A percentile compares a stretch with the other conserved stretches of the same genome.
These are phyloP conservation scores for Ustilago tritici DNA, from an alignment of 1,284 basidiomycete genomes.

Conservation along the genomic window DNA sequence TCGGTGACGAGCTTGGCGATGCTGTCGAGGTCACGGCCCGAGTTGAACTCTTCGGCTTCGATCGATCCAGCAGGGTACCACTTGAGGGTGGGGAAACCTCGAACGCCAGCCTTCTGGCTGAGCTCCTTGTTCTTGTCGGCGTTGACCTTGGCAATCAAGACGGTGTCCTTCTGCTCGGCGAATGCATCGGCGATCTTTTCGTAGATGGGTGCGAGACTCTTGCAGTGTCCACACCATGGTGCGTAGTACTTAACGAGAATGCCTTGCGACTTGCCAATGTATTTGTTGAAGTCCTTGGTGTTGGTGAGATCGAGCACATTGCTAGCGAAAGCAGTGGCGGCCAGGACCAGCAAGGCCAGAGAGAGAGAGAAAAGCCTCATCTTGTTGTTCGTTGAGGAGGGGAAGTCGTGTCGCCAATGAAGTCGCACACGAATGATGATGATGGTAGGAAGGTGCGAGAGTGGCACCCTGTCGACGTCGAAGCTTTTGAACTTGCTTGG, in stretches of 20 bases:
- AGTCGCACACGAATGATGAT: constrained; percentile 11
- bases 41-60: constrained; percentile 79
- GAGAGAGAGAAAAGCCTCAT: constrained; percentile 41
- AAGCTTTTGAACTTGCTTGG: background rate
- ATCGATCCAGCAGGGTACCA: constrained; percentile 79
- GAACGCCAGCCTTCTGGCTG: constrained; percentile 78
- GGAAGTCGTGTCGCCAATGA: constrained; percentile 5
- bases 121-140: constrained; percentile 85
- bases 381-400: constrained; percentile 2
- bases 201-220: constrained; percentile 87
- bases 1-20: constrained; percentile 79
- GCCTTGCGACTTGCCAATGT: constrained; percentile 57
- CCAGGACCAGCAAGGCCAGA: constrained; percentile 38
- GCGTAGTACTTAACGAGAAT: constrained; percentile 67
- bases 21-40: constrained; percentile 83
- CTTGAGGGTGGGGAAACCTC: constrained; percentile 89
- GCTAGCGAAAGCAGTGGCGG: constrained; percentile 39
- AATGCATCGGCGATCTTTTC: constrained; percentile 91
- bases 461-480: background rate
- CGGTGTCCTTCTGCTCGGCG: constrained; percentile 77
- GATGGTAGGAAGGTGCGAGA: background rate
- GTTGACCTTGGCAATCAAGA: constrained; percentile 91
- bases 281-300: constrained; percentile 58
- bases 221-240: constrained; percentile 70
- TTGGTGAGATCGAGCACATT: constrained; percentile 66